Percentiles rank a stretch among this genome's conserved stretches.
Evolutionary conservation across 2,329 filamentous ascomycete genomes (phyloP).

Genomic region (Paecilomyces formosus): DNA sequence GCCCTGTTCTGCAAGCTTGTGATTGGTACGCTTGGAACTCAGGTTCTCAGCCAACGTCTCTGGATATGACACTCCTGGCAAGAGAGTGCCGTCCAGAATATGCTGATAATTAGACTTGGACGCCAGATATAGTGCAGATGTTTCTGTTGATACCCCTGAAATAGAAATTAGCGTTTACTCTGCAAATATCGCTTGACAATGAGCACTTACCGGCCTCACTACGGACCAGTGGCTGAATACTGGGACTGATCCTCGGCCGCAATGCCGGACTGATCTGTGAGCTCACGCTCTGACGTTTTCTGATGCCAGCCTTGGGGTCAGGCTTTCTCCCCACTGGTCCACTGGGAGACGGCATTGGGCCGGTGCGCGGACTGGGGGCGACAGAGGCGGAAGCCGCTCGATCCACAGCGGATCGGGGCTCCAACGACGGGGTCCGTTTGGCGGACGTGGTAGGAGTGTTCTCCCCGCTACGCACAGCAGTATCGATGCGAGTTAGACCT

Average conservation of each 20-base stretch:
- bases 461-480: constrained; percentile 25
- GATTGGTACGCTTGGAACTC: constrained; percentile 91
- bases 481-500: constrained; percentile 44
- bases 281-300: constrained; percentile 64
- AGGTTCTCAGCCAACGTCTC: constrained; percentile 86
- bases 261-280: constrained; percentile 81
- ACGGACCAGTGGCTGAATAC: constrained; percentile 83
- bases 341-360: constrained; percentile 46
- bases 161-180: neutral
- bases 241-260: constrained; percentile 83
- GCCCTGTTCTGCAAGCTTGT: constrained; percentile 97
- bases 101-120: constrained; percentile 98
- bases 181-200: neutral
- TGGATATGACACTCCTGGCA: constrained; percentile 85
- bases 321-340: constrained; percentile 32
- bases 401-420: constrained; percentile 28
- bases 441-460: constrained; percentile 56
- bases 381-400: constrained; percentile 26
- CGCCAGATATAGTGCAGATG: constrained; percentile 68
- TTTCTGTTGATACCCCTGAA: constrained; percentile 46
- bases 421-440: constrained; percentile 49
- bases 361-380: constrained; percentile 48
- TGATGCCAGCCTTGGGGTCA: constrained; percentile 44
- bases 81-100: constrained; percentile 83
- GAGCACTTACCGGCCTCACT: constrained; percentile 53